Percentiles rank a stretch among this genome's conserved stretches.
Evolutionary conservation across 805 yeast genomes (phyloP).

Genomic region (Cyberlindnera sargentensis): DNA sequence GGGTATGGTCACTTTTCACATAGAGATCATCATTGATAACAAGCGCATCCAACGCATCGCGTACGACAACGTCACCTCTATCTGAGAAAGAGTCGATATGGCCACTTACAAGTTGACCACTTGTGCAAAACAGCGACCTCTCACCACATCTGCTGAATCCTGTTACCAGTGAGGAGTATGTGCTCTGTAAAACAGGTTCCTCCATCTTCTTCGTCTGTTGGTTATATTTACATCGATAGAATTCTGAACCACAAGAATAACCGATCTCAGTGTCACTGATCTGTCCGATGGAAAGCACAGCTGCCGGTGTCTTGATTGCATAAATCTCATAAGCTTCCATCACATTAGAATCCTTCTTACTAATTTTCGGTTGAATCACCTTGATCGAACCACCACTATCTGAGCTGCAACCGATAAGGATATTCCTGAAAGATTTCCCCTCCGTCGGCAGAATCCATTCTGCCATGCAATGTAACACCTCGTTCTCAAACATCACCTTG

Average conservation of each 20-base stretch:
- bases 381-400: slow-evolving; percentile 18
- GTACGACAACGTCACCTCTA: too few relatives aligned
- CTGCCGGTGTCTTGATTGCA: slow-evolving; percentile 16
- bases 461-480: slow-evolving; percentile 25
- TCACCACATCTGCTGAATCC: slow-evolving; percentile 17
- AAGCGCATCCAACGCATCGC: too few relatives aligned
- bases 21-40: too few relatives aligned
- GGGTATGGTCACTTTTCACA: too few relatives aligned
- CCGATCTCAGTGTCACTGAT: slow-evolving; percentile 10
- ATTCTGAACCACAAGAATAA: slow-evolving; percentile 13
- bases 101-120: slow-evolving; percentile 9
- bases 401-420: slow-evolving; percentile 29
- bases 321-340: slow-evolving; percentile 14
- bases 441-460: slow-evolving; percentile 28
- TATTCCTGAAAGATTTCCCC: slow-evolving; percentile 17
- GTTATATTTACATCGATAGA: slow-evolving; percentile 12
- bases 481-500: slow-evolving; percentile 13
- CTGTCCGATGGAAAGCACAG: slow-evolving; percentile 19
- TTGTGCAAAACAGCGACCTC: slow-evolving; percentile 23
- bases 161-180: slow-evolving; percentile 11
- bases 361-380: slow-evolving; percentile 13
- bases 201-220: slow-evolving; percentile 9
- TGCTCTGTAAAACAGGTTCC: slow-evolving; percentile 6
- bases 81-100: too few relatives aligned
- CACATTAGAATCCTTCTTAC: slow-evolving; percentile 1